phyloP scores from a whole-genome alignment of 2,329 filamentous ascomycete genomes.

The Myriosclerotinia curreyana region DNA sequence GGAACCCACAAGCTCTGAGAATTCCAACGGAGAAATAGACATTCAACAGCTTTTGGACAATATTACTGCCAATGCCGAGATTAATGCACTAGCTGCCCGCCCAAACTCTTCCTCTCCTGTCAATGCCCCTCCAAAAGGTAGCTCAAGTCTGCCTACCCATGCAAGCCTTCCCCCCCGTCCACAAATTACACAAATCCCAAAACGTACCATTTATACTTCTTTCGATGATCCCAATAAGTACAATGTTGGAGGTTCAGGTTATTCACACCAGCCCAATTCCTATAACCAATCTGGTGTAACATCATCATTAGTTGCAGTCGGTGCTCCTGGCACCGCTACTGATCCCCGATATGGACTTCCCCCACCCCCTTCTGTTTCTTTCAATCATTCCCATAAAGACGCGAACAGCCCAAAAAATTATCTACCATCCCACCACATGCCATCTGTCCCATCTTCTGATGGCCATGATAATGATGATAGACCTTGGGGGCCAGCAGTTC shows the following conservation, averaged over 20 bases:
- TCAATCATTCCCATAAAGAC: slow-evolving; percentile 31
- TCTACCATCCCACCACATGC: slow-evolving; percentile 28
- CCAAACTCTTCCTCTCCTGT: slow-evolving; percentile 29
- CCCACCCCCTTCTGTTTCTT: slow-evolving; percentile 39
- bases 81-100: slow-evolving; percentile 33
- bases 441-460: slow-evolving; percentile 31
- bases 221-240: slow-evolving; percentile 38
- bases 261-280: slow-evolving; percentile 32
- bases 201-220: slow-evolving; percentile 26
- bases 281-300: slow-evolving; percentile 38
- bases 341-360: slow-evolving; percentile 39
- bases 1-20: slow-evolving; percentile 30
- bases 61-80: slow-evolving; percentile 41
- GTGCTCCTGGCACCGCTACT: slow-evolving; percentile 39
- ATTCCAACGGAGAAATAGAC: slow-evolving; percentile 39
- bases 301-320: slow-evolving; percentile 36
- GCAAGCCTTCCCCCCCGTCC: slow-evolving; percentile 41
- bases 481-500: slow-evolving; percentile 49
- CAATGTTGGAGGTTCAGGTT: slow-evolving; percentile 34
- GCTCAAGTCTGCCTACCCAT: slow-evolving; percentile 37
- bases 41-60: slow-evolving; percentile 42
- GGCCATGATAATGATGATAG: slow-evolving; percentile 37
- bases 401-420: slow-evolving; percentile 31
- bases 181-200: slow-evolving; percentile 35
- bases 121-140: slow-evolving; percentile 31